These are phyloP conservation scores for Moricandia moricandioides DNA, from an alignment of 345 rosid genomes.

Conservation along the genomic window DNA sequence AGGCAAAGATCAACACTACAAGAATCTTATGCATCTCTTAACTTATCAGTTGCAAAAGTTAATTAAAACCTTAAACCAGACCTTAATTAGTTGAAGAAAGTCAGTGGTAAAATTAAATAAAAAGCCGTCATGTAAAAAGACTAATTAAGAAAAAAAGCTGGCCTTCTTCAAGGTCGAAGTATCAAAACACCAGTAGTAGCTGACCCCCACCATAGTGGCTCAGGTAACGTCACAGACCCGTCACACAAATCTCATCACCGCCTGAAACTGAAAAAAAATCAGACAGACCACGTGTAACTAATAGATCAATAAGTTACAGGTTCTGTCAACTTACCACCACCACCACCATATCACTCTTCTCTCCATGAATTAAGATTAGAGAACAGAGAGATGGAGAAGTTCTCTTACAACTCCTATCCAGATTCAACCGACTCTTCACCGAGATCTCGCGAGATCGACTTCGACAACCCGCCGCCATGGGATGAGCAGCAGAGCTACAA, in stretches of 20 bases:
- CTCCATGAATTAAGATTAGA: background rate
- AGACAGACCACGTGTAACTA: conserved; percentile 29
- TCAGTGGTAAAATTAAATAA: background rate
- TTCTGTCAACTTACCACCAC: conserved; percentile 29
- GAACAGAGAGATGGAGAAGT: conserved; percentile 55
- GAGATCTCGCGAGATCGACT: conserved; percentile 89
- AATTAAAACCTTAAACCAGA: too few relatives aligned
- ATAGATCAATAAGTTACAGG: conserved; percentile 23
- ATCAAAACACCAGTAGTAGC: conserved; percentile 1
- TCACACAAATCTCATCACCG: conserved; percentile 10
- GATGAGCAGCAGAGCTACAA: conserved; percentile 66
- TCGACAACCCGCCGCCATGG: conserved; percentile 78
- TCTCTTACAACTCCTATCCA: conserved; percentile 62
- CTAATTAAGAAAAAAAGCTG: background rate
- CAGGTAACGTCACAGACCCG: conserved; percentile 18
- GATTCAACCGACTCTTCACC: conserved; percentile 93
- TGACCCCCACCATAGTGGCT: conserved; percentile 7
- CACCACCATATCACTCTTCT: conserved; percentile 1
- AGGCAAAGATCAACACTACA: too few relatives aligned
- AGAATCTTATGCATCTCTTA: too few relatives aligned
- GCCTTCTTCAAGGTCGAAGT: conserved; percentile 12
- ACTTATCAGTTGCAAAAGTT: too few relatives aligned
- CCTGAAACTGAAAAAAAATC: conserved; percentile 1
- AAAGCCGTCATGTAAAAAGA: background rate
- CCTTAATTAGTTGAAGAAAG: background rate